Base-by-base conservation (phyloP, 495 filamentous ascomycete species). In the Amphirosellinia nigrospora region DNA sequence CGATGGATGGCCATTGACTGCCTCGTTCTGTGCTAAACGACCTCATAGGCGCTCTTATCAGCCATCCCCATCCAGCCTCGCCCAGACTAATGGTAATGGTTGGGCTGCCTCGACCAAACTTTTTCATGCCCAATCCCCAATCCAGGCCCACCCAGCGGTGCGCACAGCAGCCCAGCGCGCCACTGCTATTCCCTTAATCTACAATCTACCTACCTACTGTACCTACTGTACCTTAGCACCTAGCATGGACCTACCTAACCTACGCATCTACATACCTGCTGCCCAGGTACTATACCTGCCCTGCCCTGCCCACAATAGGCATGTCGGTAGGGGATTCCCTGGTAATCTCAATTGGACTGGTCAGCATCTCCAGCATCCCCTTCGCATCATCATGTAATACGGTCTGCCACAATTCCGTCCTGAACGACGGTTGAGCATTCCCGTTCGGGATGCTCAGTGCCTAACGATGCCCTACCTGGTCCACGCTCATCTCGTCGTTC, bases 41-140 rank as follows among this genome's bases (percentile, higher is more conserved):
- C 41, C 39, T 43, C 13, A 63, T 63, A 28, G 38, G 59, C 13
- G 15, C 46, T 61, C 56, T 69, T 53, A 69, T 58, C 32, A 45
- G 34, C 30, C 13, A 34, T 26, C 19, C 67, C 38, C 13, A 56
- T 43, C 66, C 56, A 60, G 53, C 67, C 58, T 69, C 30, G 67
- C 46, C 67, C 50, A 46, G 45, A 26, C 32, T 34, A 56, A 34
- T 26, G 46, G 19, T 26, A 13, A 64, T 48, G 63, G 60, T 70
- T 70, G 68, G 68, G 68, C 68, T 19, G 30, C 45, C 21, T 53
- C 34, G n/a, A 38, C 48, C 56, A 46, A 34, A 32, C 39, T 53
- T 43, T 28, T 70, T 76, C 61, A 66, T 78, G 76, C 76, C 76
- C 76, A 76, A 78, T 76, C 72, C 76, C 76, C 76, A 76, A 78